Evolutionary conservation across 83 land plant species (phyloP), one percentile per base, ranked within the genome.

Genomic region (Larix sibirica): DNA sequence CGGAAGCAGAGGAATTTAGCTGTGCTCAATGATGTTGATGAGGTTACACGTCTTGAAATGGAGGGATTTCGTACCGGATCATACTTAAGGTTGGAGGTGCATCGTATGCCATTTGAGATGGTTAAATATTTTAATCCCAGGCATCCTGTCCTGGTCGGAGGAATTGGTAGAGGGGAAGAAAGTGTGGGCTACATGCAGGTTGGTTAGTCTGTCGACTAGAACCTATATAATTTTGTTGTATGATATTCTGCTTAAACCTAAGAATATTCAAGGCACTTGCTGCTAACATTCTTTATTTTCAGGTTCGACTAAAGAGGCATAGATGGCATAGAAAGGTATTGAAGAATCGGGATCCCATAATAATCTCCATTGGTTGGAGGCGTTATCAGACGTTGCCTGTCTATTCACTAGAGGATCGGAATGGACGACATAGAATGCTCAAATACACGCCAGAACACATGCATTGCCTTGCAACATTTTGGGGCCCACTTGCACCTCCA

Each of bases 141-240:
- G 81, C 94, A 95, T 81, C 99, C 99, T 17, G 79, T 96, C 74
- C 87, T 98, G 67, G 96, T 98, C 85, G 99, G 99, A 42, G 99
- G 99, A 65, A 61, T 98, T 71, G 92, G 94, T 77, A 88, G 87
- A 71, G 95, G 94, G 36, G 99, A 98, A 75, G 99, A 93, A 80
- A 91, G 95, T 88, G 92, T 89, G 75, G 99, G 99, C 38, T 98
- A 92, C 84, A 96, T 98, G 96, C 99, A 98, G 99, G 99, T 96
- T 36, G 31, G 79, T 28, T 7, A 24, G 10, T 54, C 81, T 59
- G 81, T 24, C 40, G 3, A 24, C 77, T 21, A 20, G n/a, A 47
- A 73, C 24, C 10, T 5, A 60, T 21, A 36, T 24, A 31, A 59
- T 62, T 12, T 60, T 79, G 58, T 60, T 59, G 42, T 40, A 73